A percentile compares a stretch with the other conserved stretches of the same genome.
phyloP scores from a whole-genome alignment of 345 rosid genomes.

The Syzygium grande region DNA sequence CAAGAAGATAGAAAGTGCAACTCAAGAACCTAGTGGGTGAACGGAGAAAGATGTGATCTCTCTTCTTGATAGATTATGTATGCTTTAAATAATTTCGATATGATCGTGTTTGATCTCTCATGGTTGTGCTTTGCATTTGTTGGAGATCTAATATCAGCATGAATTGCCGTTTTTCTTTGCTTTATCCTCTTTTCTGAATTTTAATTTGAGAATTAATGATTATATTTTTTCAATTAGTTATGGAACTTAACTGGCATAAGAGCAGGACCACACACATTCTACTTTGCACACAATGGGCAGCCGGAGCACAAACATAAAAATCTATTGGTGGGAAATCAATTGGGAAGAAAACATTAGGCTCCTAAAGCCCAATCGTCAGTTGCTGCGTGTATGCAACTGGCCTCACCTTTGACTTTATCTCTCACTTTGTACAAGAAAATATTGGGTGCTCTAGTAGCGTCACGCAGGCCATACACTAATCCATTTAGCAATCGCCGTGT shows the following conservation, averaged over 20 bases:
- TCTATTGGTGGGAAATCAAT: background rate
- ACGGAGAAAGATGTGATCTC: background rate
- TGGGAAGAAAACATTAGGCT: background rate
- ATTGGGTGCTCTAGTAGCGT: background rate
- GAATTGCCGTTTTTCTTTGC: background rate
- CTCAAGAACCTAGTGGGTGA: background rate
- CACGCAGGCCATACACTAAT: background rate
- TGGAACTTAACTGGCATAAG: too few relatives aligned
- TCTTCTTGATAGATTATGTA: background rate
- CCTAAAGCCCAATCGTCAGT: accelerated
- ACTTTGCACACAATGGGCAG: background rate
- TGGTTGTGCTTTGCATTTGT: background rate
- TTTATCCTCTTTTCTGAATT: background rate
- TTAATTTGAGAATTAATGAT: too few relatives aligned
- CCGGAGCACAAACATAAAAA: background rate
- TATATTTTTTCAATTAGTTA: too few relatives aligned
- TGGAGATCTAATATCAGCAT: background rate
- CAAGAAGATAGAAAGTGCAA: constrained; percentile 26
- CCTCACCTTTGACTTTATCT: background rate
- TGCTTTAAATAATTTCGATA: background rate
- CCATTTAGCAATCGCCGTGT: background rate
- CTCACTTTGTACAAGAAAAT: background rate
- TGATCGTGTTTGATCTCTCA: background rate
- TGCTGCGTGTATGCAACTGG: background rate
- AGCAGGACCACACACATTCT: too few relatives aligned